Conservation (phyloP, 2,329 filamentous ascomycete genomes). For the Aureobasidium pullulans region DNA sequence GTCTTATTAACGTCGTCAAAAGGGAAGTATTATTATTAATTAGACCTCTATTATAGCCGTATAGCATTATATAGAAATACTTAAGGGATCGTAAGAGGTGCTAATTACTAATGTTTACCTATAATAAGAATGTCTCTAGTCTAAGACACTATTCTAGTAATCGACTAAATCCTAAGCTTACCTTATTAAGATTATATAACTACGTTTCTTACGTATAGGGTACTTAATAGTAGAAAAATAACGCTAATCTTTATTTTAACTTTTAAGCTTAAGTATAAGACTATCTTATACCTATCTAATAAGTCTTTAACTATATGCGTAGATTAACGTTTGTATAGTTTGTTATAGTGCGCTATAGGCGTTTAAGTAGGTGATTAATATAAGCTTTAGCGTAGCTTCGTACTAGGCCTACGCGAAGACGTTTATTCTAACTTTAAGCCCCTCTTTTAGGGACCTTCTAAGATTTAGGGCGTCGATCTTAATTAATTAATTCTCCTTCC, state of each 20-base stretch:
- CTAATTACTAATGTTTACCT: background rate
- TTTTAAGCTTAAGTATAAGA: background rate
- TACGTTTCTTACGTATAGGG: background rate
- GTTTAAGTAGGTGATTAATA: background rate
- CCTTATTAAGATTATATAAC: background rate
- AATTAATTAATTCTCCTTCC: background rate
- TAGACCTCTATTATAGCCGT: background rate
- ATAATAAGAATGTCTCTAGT: no score
- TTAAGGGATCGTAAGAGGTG: background rate
- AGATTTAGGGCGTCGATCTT: background rate
- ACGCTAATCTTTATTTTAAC: background rate
- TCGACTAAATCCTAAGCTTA: background rate
- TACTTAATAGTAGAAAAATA: background rate
- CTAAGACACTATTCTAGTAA: no score
- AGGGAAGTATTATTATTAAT: no score
- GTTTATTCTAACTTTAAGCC: background rate
- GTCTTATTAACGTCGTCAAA: no score
- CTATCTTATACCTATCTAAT: background rate
- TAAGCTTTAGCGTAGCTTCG: background rate
- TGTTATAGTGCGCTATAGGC: background rate
- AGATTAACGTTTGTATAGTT: background rate
- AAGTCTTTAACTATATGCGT: background rate
- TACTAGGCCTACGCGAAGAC: slow-evolving; percentile 1
- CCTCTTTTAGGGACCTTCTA: background rate
- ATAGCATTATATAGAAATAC: background rate